Conservation (phyloP, 768 basidiomycete genomes). For the Cubamyces lactineus region DNA sequence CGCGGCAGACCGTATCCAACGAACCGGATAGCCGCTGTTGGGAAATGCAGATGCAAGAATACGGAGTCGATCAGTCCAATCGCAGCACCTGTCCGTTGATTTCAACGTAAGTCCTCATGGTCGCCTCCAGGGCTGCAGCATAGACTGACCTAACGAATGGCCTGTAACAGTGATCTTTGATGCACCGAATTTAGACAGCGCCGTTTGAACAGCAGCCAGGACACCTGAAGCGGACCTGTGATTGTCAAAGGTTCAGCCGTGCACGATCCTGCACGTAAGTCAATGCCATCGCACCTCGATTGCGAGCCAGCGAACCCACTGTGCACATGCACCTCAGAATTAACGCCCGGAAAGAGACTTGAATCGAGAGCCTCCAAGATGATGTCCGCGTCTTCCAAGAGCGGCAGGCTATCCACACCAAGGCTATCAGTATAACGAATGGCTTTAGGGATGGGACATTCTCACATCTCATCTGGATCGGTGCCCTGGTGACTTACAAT, state of each 20-base stretch:
- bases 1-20: constrained; percentile 39
- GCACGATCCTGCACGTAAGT: no score
- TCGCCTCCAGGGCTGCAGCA: background rate
- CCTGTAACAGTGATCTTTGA: constrained; percentile 49
- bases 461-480: constrained; percentile 38
- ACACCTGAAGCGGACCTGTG: constrained; percentile 44
- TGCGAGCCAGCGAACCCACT: constrained; percentile 51
- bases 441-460: background rate
- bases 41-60: constrained; percentile 53
- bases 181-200: constrained; percentile 40
- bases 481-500: constrained; percentile 45
- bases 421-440: background rate
- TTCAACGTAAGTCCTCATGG: no score
- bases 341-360: constrained; percentile 54
- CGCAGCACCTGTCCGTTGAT: constrained; percentile 45
- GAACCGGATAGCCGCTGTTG: constrained; percentile 37
- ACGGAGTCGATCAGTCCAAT: constrained; percentile 54
- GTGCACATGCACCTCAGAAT: constrained; percentile 45
- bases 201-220: constrained; percentile 48
- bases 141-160: constrained; percentile 40
- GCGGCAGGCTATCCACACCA: constrained; percentile 33
- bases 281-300: constrained; percentile 38
- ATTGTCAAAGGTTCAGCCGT: background rate
- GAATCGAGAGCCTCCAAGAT: constrained; percentile 39
- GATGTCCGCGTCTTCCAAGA: constrained; percentile 49